Evolutionary conservation across 1,139 yeast genomes (phyloP).

Genomic region (Starmera stellimalicola): DNA sequence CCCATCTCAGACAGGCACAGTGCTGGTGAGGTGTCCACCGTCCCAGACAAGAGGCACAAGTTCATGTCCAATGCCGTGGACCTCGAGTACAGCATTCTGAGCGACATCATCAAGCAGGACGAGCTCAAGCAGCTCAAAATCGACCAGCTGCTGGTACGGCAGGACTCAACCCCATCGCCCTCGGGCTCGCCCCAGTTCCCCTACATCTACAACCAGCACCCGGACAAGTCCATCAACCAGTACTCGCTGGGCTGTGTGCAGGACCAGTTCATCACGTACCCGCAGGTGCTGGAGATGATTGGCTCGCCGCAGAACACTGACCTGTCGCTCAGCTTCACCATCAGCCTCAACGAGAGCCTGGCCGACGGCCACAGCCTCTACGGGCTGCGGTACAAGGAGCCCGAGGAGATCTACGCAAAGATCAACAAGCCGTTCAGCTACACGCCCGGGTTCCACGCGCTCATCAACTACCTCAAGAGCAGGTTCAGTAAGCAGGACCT

Average conservation of each 20-base stretch:
- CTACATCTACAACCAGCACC: conserved; percentile 10
- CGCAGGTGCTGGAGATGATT: conserved; percentile 45
- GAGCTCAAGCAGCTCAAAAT: conserved; percentile 4
- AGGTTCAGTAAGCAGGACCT: conserved; percentile 65
- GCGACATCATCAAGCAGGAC: conserved; percentile 60
- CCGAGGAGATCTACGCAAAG: conserved; percentile 71
- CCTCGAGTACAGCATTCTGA: conserved; percentile 66
- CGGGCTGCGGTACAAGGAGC: conserved; percentile 43
- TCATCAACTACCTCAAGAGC: conserved; percentile 62
- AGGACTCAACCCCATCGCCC: not conserved
- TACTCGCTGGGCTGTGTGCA: conserved; percentile 41
- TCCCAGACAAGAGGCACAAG: conserved; percentile 15
- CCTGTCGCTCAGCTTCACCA: conserved; percentile 44
- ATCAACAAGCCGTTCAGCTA: conserved; percentile 75
- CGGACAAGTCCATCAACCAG: conserved; percentile 39
- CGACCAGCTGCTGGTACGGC: not conserved
- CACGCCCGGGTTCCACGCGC: conserved; percentile 82
- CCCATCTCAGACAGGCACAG: not conserved
- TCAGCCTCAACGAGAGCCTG: conserved; percentile 28
- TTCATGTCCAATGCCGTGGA: conserved; percentile 71
- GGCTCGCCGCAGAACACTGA: conserved; percentile 8
- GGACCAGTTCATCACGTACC: conserved; percentile 31
- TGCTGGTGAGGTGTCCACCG: not conserved
- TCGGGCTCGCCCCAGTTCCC: not conserved
- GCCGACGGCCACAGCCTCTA: conserved; percentile 13